Evolutionary conservation across 805 yeast species (phyloP).

Genomic region (Suhomyces prunicola): DNA sequence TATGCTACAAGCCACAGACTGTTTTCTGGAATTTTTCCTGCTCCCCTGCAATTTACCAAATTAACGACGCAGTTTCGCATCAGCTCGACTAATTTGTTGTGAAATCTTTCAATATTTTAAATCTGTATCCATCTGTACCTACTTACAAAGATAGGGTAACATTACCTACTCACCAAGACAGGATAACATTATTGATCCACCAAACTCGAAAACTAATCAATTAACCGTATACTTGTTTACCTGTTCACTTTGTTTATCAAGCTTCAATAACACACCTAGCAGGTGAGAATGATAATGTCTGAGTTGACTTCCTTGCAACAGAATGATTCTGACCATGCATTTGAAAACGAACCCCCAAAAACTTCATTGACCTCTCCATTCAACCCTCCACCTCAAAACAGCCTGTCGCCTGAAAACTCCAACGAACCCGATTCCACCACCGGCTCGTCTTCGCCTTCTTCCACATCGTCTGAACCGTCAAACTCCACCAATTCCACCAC

Average conservation of each 20-base stretch:
- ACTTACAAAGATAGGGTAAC: not conserved
- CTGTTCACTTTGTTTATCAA: no score
- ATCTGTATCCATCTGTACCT: not conserved
- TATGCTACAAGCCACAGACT: not conserved
- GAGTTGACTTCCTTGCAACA: not conserved
- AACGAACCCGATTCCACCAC: not conserved
- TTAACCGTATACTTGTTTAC: no score
- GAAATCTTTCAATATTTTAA: not conserved
- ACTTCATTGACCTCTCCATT: slow-evolving; percentile 1
- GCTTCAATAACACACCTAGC: no score
- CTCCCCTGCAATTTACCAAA: not conserved
- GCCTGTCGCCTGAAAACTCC: not conserved
- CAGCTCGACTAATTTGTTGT: not conserved
- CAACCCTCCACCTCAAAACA: slow-evolving; percentile 1
- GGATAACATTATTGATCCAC: no score
- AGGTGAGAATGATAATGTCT: not conserved
- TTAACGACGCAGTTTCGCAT: not conserved
- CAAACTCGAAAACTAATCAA: no score
- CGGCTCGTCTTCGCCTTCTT: not conserved
- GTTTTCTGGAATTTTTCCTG: not conserved
- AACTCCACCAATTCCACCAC: not conserved
- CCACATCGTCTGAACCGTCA: not conserved
- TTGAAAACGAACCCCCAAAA: not conserved
- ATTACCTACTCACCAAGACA: no score
- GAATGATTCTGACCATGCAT: slow-evolving; percentile 3